Evolutionary conservation across 371 early-diverging fungal species (phyloP).

Genomic region (Mucor plumbeus): DNA sequence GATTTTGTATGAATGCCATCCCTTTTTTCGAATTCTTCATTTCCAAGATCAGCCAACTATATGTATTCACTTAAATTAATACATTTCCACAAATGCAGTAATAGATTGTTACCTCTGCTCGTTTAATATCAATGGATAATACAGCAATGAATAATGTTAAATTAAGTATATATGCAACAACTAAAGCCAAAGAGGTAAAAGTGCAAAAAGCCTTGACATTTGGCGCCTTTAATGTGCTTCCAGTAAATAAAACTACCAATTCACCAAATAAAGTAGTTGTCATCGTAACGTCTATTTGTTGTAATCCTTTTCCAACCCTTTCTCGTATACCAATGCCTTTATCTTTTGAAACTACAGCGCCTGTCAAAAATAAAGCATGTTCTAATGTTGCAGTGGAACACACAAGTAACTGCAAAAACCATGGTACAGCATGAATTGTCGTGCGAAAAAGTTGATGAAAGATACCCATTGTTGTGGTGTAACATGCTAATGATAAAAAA

Average conservation of each 20-base stretch:
- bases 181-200: conserved; percentile 65
- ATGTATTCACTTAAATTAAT: too few species aligned
- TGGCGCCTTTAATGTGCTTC: conserved; percentile 52
- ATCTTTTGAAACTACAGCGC: conserved; percentile 70
- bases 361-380: conserved; percentile 72
- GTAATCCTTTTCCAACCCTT: conserved; percentile 71
- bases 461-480: conserved; percentile 35
- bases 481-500: conserved; percentile 36
- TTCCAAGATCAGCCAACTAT: conserved; percentile 7
- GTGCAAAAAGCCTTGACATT: conserved; percentile 74
- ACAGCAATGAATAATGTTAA: conserved; percentile 76
- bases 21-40: neutral
- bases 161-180: conserved; percentile 73
- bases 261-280: conserved; percentile 62
- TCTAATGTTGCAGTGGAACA: conserved; percentile 75
- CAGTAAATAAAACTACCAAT: conserved; percentile 56
- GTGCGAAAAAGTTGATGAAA: conserved; percentile 23
- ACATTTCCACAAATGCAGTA: neutral
- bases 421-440: conserved; percentile 39
- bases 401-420: conserved; percentile 64
- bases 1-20: neutral
- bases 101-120: conserved; percentile 60
- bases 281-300: conserved; percentile 67
- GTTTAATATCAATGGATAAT: conserved; percentile 76
- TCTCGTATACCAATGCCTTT: conserved; percentile 72